phyloP scores from a whole-genome alignment of 805 yeast genomes.

The Saccharomycopsis sp. region DNA sequence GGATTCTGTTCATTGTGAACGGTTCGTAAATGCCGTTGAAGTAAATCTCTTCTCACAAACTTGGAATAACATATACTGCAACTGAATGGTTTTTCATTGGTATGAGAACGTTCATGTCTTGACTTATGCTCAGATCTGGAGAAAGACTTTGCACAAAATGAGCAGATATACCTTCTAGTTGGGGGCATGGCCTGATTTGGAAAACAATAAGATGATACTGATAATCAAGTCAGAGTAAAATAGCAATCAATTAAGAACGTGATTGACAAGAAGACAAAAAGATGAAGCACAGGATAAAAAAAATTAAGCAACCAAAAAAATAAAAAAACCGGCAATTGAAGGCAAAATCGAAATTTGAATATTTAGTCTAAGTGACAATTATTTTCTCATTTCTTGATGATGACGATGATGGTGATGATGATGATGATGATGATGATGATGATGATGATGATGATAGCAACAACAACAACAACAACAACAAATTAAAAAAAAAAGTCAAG shows the following conservation, averaged over 20 bases:
- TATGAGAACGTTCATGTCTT: conserved; percentile 74
- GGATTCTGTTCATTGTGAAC: conserved; percentile 41
- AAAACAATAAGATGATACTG: no score
- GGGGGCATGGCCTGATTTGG: no score
- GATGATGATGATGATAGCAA: no score
- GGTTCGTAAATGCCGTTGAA: conserved; percentile 72
- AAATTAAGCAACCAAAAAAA: no score
- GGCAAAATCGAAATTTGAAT: no score
- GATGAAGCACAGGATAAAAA: not conserved
- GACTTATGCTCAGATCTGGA: conserved; percentile 74
- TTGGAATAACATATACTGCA: conserved; percentile 64
- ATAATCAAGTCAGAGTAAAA: not conserved
- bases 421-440: no score
- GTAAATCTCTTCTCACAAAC: conserved; percentile 70
- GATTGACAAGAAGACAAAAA: not conserved
- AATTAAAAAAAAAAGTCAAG: no score
- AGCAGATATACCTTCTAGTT: conserved; percentile 65
- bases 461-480: no score
- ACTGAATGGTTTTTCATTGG: conserved; percentile 73
- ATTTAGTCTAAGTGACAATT: no score
- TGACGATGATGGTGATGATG: no score
- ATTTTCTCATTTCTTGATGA: no score
- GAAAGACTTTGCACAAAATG: conserved; percentile 73
- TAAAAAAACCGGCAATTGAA: not conserved
- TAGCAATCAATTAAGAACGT: not conserved